These are phyloP conservation scores for Cerioporus squamosus DNA, from an alignment of 1,284 basidiomycete species.

Conservation along the genomic window DNA sequence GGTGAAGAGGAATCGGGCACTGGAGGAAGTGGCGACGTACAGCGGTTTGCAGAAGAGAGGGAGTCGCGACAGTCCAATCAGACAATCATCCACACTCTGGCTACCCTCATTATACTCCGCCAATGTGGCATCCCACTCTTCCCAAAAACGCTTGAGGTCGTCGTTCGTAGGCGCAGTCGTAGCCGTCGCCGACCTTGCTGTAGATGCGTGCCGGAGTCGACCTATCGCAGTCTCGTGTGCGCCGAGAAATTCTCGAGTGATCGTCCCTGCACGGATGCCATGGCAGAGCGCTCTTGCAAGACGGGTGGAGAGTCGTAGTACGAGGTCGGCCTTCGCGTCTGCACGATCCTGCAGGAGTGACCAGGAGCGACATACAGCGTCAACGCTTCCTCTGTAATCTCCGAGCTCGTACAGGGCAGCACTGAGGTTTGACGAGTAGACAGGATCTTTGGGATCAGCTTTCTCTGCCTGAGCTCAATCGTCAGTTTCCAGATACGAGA, in stretches of 20 bases:
- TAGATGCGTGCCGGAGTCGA: too few relatives aligned
- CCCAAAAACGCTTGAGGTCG: conserved; percentile 5
- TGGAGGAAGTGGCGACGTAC: not conserved
- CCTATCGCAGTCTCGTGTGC: too few relatives aligned
- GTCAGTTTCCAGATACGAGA: too few relatives aligned
- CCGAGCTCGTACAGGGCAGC: conserved; percentile 39
- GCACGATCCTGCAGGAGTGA: not conserved
- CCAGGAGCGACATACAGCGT: conserved; percentile 33
- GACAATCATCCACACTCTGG: not conserved
- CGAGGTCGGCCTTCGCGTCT: conserved; percentile 3
- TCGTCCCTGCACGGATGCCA: not conserved
- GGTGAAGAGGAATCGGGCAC: not conserved
- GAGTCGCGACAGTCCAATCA: conserved; percentile 2
- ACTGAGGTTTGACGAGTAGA: conserved; percentile 39
- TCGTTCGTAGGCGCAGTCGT: not conserved
- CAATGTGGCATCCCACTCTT: conserved; percentile 4
- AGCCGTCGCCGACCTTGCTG: too few relatives aligned
- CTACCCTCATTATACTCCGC: not conserved
- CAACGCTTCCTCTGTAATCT: conserved; percentile 28
- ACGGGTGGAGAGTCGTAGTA: conserved; percentile 13
- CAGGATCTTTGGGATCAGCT: conserved; percentile 13
- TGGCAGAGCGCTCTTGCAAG: conserved; percentile 21
- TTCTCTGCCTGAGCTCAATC: conserved; percentile 16
- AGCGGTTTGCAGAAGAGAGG: conserved; percentile 11
- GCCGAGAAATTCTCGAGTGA: not conserved